Evolutionary conservation across 345 rosid genomes (phyloP).

Genomic region (Lepidium sativum): DNA sequence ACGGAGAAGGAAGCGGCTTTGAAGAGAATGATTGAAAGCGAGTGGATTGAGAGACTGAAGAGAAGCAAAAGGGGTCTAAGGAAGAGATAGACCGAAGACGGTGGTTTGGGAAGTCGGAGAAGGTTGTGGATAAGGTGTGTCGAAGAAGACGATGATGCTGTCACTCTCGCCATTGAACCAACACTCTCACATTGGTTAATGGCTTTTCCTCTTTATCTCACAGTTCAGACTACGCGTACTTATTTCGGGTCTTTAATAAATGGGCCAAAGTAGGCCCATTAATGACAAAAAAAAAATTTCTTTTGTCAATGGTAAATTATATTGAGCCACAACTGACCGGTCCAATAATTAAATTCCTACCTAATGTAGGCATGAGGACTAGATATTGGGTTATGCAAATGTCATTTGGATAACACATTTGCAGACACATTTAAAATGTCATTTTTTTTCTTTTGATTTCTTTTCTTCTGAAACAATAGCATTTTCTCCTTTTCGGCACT

Average conservation of each 20-base stretch:
- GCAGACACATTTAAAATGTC: background rate
- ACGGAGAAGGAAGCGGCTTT: background rate
- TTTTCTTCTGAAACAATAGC: background rate
- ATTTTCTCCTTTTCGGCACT: too few species aligned
- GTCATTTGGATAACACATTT: too few species aligned
- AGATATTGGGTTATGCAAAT: too few species aligned
- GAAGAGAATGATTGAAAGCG: background rate
- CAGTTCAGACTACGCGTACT: background rate
- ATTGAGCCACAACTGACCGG: too few species aligned
- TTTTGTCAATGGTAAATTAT: too few species aligned
- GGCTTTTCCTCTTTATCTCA: background rate
- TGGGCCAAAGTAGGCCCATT: constrained; percentile 9
- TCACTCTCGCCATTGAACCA: constrained; percentile 19
- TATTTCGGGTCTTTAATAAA: background rate
- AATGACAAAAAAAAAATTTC: too few species aligned
- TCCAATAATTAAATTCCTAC: too few species aligned
- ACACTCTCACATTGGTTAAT: background rate
- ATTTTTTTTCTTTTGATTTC: background rate
- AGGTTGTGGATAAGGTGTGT: constrained; percentile 26
- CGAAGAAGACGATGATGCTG: constrained; percentile 18
- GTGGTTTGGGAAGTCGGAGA: constrained; percentile 15
- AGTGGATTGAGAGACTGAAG: constrained; percentile 7
- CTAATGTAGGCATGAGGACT: too few species aligned
- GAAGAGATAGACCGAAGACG: constrained; percentile 12
- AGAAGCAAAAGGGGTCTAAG: constrained; percentile 9